Percentiles rank a stretch among this genome's conserved stretches.
Conservation (phyloP, 2,329 filamentous ascomycete genomes). For the Parastagonospora nodorum region DNA sequence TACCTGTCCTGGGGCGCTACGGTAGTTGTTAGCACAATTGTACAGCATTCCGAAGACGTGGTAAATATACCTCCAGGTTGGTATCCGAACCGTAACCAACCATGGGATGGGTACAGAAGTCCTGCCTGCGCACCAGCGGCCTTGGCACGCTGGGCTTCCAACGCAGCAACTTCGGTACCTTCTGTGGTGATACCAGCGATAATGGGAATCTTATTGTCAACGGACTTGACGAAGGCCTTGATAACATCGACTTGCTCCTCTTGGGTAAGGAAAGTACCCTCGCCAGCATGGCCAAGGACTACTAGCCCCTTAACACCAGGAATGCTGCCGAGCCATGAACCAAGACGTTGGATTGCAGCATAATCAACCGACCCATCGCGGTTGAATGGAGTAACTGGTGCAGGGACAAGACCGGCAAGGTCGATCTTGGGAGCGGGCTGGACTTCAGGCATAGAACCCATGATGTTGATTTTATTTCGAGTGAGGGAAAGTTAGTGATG, state of each 20-base stretch:
- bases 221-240: slow-evolving; percentile 59
- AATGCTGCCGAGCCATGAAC: slow-evolving; percentile 60
- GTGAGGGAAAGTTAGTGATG: background rate
- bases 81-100: slow-evolving; percentile 62
- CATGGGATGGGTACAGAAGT: slow-evolving; percentile 59
- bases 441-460: slow-evolving; percentile 32
- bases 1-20: slow-evolving; percentile 58
- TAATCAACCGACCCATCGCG: slow-evolving; percentile 56
- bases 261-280: slow-evolving; percentile 59
- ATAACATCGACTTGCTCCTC: slow-evolving; percentile 58
- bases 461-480: slow-evolving; percentile 9
- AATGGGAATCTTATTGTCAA: slow-evolving; percentile 57
- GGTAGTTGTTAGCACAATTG: background rate
- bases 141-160: slow-evolving; percentile 58
- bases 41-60: background rate
- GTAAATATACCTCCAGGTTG: slow-evolving; percentile 46
- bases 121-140: slow-evolving; percentile 58
- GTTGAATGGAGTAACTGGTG: slow-evolving; percentile 60
- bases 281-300: slow-evolving; percentile 60
- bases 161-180: slow-evolving; percentile 58
- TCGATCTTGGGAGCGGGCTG: slow-evolving; percentile 44
- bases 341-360: slow-evolving; percentile 58
- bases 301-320: slow-evolving; percentile 59
- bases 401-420: slow-evolving; percentile 57
- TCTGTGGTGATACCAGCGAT: slow-evolving; percentile 61